These are phyloP conservation scores for Diphasiastrum complanatum DNA, from an alignment of 83 land plant genomes.

Conservation along the genomic window DNA sequence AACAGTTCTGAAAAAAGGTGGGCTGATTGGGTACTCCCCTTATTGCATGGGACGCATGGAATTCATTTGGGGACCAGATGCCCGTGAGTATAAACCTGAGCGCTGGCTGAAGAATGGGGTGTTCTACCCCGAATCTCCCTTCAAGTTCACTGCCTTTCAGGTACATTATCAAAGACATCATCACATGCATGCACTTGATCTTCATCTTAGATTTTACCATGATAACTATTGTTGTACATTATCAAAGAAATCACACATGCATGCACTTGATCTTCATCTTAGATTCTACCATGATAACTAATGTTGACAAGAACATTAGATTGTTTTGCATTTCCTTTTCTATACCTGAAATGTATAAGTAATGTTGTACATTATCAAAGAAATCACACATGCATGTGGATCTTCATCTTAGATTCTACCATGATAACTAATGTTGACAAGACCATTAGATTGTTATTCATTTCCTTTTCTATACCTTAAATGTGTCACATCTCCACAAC, in stretches of 20 bases:
- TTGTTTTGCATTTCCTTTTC: too few species aligned
- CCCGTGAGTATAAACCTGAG: constrained; percentile 64
- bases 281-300: background rate
- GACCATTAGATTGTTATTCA: too few species aligned
- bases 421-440: too few species aligned
- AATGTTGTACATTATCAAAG: too few species aligned
- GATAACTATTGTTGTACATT: background rate
- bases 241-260: too few species aligned
- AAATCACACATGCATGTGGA: too few species aligned
- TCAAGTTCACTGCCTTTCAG: constrained; percentile 75
- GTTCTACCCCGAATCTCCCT: constrained; percentile 48
- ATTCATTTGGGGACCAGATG: constrained; percentile 81
- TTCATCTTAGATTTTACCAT: background rate
- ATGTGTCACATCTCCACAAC: too few species aligned
- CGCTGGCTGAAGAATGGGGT: constrained; percentile 74
- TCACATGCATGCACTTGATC: background rate
- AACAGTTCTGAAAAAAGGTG: constrained; percentile 63
- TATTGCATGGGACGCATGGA: constrained; percentile 89
- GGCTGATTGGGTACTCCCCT: constrained; percentile 79
- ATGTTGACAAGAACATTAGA: too few species aligned
- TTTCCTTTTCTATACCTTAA: too few species aligned
- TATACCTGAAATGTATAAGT: too few species aligned
- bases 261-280: background rate
- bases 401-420: too few species aligned
- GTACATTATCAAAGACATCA: constrained; percentile 16